Evolutionary conservation across 1,284 basidiomycete genomes (phyloP).

Genomic region (Heterobasidion irregulare): DNA sequence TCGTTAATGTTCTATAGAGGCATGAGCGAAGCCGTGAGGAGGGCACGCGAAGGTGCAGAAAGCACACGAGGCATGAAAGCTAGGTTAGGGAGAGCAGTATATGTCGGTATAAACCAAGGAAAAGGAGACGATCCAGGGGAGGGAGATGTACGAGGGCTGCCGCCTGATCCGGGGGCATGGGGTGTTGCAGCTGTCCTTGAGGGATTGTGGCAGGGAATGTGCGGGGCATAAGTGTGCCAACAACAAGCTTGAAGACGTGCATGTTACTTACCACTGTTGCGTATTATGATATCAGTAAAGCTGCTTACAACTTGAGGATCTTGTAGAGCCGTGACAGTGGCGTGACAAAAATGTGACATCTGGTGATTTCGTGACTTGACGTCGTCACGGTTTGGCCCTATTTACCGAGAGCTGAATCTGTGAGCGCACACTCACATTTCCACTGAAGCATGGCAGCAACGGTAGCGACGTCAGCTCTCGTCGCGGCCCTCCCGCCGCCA

Average conservation of each 20-base stretch:
- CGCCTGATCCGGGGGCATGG: constrained; percentile 49
- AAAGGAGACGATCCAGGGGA: constrained; percentile 5
- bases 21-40: constrained; percentile 26
- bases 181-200: constrained; percentile 33
- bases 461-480: not conserved
- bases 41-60: constrained; percentile 35
- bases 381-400: too few species aligned
- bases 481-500: constrained; percentile 17
- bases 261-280: too few species aligned
- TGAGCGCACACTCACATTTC: too few species aligned
- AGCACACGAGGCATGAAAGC: constrained; percentile 37
- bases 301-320: too few species aligned
- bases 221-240: too few species aligned
- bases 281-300: too few species aligned
- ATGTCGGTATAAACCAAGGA: constrained; percentile 26
- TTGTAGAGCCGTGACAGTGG: too few species aligned
- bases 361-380: not conserved
- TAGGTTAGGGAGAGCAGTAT: constrained; percentile 40
- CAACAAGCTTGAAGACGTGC: too few species aligned
- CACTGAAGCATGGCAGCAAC: not conserved
- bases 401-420: too few species aligned
- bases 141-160: constrained; percentile 10
- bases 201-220: constrained; percentile 17
- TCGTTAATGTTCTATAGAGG: not conserved
- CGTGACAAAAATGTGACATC: not conserved